These are phyloP conservation scores for Margaritispora aquatica DNA, from an alignment of 495 filamentous ascomycete genomes.

Conservation along the genomic window DNA sequence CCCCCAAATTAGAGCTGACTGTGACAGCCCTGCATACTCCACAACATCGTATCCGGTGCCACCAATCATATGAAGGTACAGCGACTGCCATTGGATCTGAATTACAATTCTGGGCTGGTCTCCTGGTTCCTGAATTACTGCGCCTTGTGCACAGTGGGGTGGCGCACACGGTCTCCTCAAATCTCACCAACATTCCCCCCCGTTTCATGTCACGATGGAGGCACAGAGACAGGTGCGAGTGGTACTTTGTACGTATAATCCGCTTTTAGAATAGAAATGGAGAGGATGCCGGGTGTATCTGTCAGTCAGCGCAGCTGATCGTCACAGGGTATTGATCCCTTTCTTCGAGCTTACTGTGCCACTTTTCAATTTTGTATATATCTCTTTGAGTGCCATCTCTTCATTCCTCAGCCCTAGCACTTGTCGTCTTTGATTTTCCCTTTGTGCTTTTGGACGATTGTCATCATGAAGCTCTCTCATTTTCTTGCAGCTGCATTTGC, in stretches of 20 bases:
- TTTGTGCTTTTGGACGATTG: too few species aligned
- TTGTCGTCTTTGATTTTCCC: too few species aligned
- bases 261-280: not conserved
- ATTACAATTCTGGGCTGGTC: not conserved
- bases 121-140: not conserved
- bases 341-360: not conserved
- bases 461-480: conserved; percentile 9
- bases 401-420: too few species aligned
- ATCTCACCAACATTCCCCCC: not conserved
- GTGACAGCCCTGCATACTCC: not conserved
- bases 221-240: not conserved
- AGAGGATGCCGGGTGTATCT: not conserved
- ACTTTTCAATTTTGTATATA: not conserved
- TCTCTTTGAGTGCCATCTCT: too few species aligned
- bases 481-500: not conserved
- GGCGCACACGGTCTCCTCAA: not conserved
- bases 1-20: not conserved
- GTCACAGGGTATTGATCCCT: not conserved
- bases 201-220: not conserved
- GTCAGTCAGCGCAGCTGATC: not conserved
- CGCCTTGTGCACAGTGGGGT: not conserved
- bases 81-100: not conserved
- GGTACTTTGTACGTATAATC: not conserved
- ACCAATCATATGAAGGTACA: not conserved
- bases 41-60: not conserved